These are phyloP conservation scores for Colletotrichum karsti DNA, from an alignment of 2,329 filamentous ascomycete species.

Conservation along the genomic window DNA sequence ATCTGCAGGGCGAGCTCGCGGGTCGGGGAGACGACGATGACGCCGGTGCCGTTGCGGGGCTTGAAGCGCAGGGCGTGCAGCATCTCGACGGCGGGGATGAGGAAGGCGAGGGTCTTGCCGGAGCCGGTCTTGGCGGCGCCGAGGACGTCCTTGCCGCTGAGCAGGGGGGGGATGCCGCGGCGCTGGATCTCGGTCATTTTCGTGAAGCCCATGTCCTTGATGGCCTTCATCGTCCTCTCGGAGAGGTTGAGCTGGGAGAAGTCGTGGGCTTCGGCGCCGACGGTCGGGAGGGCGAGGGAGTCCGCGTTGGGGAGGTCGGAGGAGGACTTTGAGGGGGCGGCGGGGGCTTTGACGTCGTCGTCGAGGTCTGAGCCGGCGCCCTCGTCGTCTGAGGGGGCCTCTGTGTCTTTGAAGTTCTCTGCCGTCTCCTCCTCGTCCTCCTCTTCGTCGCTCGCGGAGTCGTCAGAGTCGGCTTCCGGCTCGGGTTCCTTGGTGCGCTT, in stretches of 20 bases:
- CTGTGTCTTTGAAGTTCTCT: constrained; percentile 34
- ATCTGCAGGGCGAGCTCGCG: constrained; percentile 95
- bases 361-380: constrained; percentile 34
- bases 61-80: constrained; percentile 91
- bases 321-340: constrained; percentile 33
- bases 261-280: constrained; percentile 69
- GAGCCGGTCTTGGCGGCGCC: constrained; percentile 96
- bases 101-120: constrained; percentile 93
- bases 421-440: constrained; percentile 35
- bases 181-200: constrained; percentile 96
- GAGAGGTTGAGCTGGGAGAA: constrained; percentile 88
- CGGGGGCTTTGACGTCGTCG: constrained; percentile 28
- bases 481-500: constrained; percentile 44
- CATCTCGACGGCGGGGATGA: constrained; percentile 95
- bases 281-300: constrained; percentile 62
- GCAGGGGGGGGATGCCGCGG: constrained; percentile 84
- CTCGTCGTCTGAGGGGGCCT: constrained; percentile 36
- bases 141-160: constrained; percentile 91
- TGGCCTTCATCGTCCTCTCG: constrained; percentile 87
- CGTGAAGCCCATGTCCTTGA: constrained; percentile 90
- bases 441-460: constrained; percentile 31
- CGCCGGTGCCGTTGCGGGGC: constrained; percentile 91
- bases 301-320: constrained; percentile 47
- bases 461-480: constrained; percentile 33
- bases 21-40: constrained; percentile 91